phyloP scores from a whole-genome alignment of 805 yeast genomes.

The Metschnikowia santaceciliae region DNA sequence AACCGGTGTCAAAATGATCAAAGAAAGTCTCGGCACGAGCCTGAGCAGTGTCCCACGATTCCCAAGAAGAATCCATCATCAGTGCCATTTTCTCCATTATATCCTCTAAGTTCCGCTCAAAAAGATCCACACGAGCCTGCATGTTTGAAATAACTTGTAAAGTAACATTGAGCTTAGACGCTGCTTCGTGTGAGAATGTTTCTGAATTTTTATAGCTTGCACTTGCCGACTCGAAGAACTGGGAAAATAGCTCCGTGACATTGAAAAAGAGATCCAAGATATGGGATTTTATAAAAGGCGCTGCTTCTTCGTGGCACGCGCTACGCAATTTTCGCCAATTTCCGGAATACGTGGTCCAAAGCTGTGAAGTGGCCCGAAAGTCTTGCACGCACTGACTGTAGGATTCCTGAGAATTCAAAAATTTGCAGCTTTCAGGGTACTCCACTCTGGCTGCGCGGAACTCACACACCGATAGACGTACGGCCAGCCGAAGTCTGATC shows the following conservation, averaged over 20 bases:
- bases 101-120: slow-evolving; percentile 3
- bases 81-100: slow-evolving; percentile 1
- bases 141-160: neutral
- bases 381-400: slow-evolving; percentile 36
- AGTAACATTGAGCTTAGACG: neutral
- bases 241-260: slow-evolving; percentile 32
- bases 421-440: slow-evolving; percentile 28
- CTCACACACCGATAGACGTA: slow-evolving; percentile 51
- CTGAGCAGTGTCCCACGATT: neutral
- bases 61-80: slow-evolving; percentile 2
- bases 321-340: slow-evolving; percentile 52
- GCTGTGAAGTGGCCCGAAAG: slow-evolving; percentile 46
- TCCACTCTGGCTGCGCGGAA: slow-evolving; percentile 44
- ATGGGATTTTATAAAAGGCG: slow-evolving; percentile 52
- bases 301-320: slow-evolving; percentile 50
- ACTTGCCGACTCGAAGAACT: slow-evolving; percentile 9
- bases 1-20: neutral
- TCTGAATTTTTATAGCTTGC: neutral
- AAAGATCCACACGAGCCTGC: neutral
- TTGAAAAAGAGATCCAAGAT: slow-evolving; percentile 44
- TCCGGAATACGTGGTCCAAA: slow-evolving; percentile 75
- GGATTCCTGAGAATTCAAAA: slow-evolving; percentile 3
- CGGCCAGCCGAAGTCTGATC: slow-evolving; percentile 38
- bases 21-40: neutral
- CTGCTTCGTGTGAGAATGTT: neutral